Evolutionary conservation across 2,329 filamentous ascomycete species (phyloP).

Genomic region (Botrytis hyacinthi): DNA sequence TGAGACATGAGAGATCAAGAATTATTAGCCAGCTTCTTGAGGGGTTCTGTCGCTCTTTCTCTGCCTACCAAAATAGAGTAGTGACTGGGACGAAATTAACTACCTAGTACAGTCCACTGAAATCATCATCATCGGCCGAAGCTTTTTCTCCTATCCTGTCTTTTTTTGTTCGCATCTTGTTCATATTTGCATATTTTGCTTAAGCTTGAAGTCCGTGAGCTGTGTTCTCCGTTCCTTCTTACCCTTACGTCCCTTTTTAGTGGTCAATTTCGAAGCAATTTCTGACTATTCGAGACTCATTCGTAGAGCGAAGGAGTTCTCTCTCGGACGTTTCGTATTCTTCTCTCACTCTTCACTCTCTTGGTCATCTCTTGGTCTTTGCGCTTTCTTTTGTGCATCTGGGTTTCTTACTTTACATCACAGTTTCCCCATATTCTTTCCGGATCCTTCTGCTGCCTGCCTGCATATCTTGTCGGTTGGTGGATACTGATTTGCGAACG

Average conservation of each 20-base stretch:
- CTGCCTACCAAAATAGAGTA: not conserved
- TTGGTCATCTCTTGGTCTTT: slow-evolving; percentile 30
- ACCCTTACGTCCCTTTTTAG: slow-evolving; percentile 19
- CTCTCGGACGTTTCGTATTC: slow-evolving; percentile 31
- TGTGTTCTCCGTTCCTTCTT: slow-evolving; percentile 9
- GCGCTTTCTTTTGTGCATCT: slow-evolving; percentile 8
- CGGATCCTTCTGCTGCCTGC: slow-evolving; percentile 15
- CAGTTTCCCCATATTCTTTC: slow-evolving; percentile 22
- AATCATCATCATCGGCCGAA: slow-evolving; percentile 9
- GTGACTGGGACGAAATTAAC: not conserved
- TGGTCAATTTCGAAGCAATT: slow-evolving; percentile 15
- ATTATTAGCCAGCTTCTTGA: not conserved
- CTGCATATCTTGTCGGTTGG: slow-evolving; percentile 15
- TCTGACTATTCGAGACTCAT: slow-evolving; percentile 14
- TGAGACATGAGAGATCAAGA: slow-evolving; percentile 5
- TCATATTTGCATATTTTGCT: slow-evolving; percentile 12
- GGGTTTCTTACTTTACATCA: slow-evolving; percentile 22
- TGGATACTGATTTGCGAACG: slow-evolving; percentile 14
- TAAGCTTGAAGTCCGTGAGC: slow-evolving; percentile 15
- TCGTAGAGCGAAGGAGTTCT: slow-evolving; percentile 19
- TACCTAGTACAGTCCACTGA: not conserved
- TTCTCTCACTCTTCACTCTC: slow-evolving; percentile 29
- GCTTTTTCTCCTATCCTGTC: slow-evolving; percentile 18
- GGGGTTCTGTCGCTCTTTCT: not conserved
- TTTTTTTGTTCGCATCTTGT: slow-evolving; percentile 8